phyloP scores from a whole-genome alignment of 2,329 filamentous ascomycete genomes.

The Stachybotrys chlorohalonatus region DNA sequence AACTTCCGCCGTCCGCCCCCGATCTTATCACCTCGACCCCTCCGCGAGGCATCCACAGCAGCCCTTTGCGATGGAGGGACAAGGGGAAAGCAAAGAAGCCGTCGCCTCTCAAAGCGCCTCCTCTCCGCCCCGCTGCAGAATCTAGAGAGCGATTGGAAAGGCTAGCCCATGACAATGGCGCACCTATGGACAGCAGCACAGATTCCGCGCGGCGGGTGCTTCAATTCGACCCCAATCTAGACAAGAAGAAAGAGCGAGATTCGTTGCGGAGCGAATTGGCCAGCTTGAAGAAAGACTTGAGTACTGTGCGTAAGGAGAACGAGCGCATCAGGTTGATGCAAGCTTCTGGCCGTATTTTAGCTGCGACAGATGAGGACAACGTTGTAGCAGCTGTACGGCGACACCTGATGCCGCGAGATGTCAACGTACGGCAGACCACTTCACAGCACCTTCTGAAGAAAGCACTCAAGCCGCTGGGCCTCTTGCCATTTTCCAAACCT shows the following conservation, averaged over 20 bases:
- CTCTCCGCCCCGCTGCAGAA: conserved; percentile 15
- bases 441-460: conserved; percentile 36
- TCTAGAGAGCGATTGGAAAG: neutral
- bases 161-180: neutral
- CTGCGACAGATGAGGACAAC: conserved; percentile 23
- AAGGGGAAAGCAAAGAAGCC: conserved; percentile 27
- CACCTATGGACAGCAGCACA: conserved; percentile 3
- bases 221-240: conserved; percentile 29
- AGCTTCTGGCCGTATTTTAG: conserved; percentile 25
- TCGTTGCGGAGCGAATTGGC: conserved; percentile 46
- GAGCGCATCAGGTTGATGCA: conserved; percentile 37
- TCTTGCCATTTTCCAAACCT: conserved; percentile 40
- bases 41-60: conserved; percentile 50
- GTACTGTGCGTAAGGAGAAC: conserved; percentile 47
- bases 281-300: conserved; percentile 49
- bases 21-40: conserved; percentile 47
- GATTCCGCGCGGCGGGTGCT: conserved; percentile 32
- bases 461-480: conserved; percentile 40
- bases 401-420: conserved; percentile 28
- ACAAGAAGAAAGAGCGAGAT: conserved; percentile 44
- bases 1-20: conserved; percentile 49
- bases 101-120: conserved; percentile 40
- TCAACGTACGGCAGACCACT: conserved; percentile 13
- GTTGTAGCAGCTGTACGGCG: conserved; percentile 30
- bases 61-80: conserved; percentile 38